phyloP scores from a whole-genome alignment of 257 asterid genomes.

The Verbena officinalis region DNA sequence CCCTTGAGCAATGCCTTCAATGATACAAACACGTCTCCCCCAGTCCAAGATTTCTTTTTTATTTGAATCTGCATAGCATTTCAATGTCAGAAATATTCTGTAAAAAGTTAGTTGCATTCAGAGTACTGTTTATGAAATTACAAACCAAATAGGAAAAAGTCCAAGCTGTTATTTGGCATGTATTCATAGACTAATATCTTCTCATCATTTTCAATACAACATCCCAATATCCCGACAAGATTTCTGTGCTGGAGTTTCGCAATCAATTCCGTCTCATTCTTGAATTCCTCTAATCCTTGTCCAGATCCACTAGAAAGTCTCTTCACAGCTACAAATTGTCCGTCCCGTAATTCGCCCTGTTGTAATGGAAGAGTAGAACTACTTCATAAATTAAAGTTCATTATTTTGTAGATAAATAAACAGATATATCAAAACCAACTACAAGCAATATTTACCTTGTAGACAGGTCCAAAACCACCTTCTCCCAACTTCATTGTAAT shows the following conservation, averaged over 20 bases:
- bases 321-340: constrained; percentile 29
- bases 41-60: constrained; percentile 31
- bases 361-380: background rate
- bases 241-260: constrained; percentile 32
- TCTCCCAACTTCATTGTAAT: constrained; percentile 37
- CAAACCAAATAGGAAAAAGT: constrained; percentile 17
- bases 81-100: background rate
- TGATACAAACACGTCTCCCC: constrained; percentile 28
- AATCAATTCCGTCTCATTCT: constrained; percentile 25
- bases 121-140: background rate
- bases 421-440: background rate
- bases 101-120: background rate
- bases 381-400: background rate
- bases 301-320: constrained; percentile 31
- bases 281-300: constrained; percentile 31
- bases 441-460: constrained; percentile 31
- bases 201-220: constrained; percentile 23
- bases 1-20: constrained; percentile 33
- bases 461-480: constrained; percentile 46
- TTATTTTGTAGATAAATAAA: background rate
- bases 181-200: constrained; percentile 4
- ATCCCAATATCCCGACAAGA: constrained; percentile 26
- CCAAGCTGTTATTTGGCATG: constrained; percentile 19
- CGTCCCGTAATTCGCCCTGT: constrained; percentile 5
- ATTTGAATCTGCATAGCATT: background rate